Base-by-base conservation (phyloP, 768 basidiomycete genomes). In the Boletus patriciae region DNA sequence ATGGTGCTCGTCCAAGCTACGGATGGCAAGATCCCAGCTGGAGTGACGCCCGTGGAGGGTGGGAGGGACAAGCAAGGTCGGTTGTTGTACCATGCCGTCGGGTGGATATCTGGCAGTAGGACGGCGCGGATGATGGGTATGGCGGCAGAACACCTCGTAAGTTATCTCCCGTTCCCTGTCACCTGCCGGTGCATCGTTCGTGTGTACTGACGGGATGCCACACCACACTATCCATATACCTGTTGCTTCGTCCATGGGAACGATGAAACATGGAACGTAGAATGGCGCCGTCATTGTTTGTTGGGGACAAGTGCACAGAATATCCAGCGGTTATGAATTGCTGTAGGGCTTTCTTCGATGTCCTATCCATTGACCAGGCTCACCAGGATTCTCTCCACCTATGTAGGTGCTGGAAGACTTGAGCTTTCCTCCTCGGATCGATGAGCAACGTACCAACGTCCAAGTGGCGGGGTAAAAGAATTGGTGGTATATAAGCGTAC, bases 241-340 rank as follows among this genome's bases (percentile, higher is more conserved):
- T 8, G 8, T 29, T 29, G 29, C 29, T 29, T 29, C 8, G 29
- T 29, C 29, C 29, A 9, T 10, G 29, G 8, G 29, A 29, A 29
- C 29, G 29, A 29, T 8, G 29, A 7, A 29, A 13, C 25, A 33
- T 34, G 25, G 16, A 36, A 41, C 23, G 3, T 21, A 50, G 52
- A 36, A 47, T 18, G 52, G 57, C 6, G 52, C 52, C 18, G 42
- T 45, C 9, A 50, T 59, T n/a, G 19, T 58, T 34, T 50, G 44
- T 31, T 41, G 53, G 57, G 46, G 38, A 19, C 6, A 12, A 27
- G 37, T 50, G 25, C 18, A 38, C 1, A 38, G 10, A 27, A 7
- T 37, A 29, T 27, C 48, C 10, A 40, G 18, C 4, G 37, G 16
- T 29, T 50, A 50, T 19, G 37, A 50, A 50, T 40, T 50, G 11